Evolutionary conservation across 2,329 filamentous ascomycete genomes (phyloP), one percentile per base, ranked within the genome.

Genomic region (Mollisiaceae sp.): DNA sequence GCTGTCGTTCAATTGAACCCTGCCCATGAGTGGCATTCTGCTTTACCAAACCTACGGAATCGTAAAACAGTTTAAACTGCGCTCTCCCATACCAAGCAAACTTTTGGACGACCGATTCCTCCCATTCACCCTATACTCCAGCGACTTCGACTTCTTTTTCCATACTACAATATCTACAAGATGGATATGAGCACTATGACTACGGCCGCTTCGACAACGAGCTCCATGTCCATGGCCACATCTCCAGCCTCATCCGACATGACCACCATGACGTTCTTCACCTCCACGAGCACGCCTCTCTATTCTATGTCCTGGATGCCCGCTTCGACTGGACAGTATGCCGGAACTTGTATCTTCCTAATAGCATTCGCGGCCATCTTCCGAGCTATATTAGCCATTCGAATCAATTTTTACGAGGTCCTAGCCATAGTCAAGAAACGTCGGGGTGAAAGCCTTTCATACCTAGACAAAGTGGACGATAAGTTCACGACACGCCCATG

Each of bases 281-380:
- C 83, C 68, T 79, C 81, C 59, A 85, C 86, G 55, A 78, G 76
- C 64, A 91, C 89, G 0, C 82, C 89, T 2, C 82, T 92, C 56
- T 92, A 83, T 80, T 89, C 91, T n/a, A 77, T 79, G 27, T 77
- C 82, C 59, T 97, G 94, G 93, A 90, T 91, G 2, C 94, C 94
- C 6, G 79, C 75, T 27, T 88, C 81, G 36, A 81, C 83, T 6
- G 92, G 90, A 71, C 81, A 85, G 67, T 97, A 97, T 78, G 92
- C 91, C 3, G 94, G 88, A 62, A 95, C 92, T 22, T 95, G 94
- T 82, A 91, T 97, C 77, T 97, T 97, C 79, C 84, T 97, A 62
- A 89, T 96, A 74, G 73, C 89, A 54, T 86, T 97, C 57, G 88
- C 88, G 67, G 81, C 89, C 67, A 74, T 89, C 65, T 87, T 89